Evolutionary conservation across 2,329 filamentous ascomycete species (phyloP).

Genomic region (Colletotrichum orbiculare): DNA sequence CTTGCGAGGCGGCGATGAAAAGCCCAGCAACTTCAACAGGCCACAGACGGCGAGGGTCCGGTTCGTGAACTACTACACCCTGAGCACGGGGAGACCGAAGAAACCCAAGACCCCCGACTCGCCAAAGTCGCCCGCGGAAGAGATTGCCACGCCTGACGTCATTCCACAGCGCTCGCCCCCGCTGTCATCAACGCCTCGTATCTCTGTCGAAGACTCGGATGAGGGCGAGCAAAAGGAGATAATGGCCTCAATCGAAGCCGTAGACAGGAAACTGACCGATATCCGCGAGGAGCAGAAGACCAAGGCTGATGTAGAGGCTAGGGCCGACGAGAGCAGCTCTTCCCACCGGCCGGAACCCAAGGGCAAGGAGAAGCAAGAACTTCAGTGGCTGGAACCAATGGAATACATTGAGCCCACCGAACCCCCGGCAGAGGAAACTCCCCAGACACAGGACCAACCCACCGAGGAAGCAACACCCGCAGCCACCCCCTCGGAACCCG

Average conservation of each 20-base stretch:
- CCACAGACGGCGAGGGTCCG: slow-evolving; percentile 67
- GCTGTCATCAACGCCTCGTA: slow-evolving; percentile 48
- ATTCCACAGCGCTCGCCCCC: slow-evolving; percentile 22
- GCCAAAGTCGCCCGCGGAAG: slow-evolving; percentile 26
- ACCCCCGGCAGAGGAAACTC: background rate
- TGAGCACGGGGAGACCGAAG: slow-evolving; percentile 80
- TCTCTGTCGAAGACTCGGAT: slow-evolving; percentile 58
- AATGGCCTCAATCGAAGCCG: slow-evolving; percentile 11
- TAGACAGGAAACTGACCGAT: slow-evolving; percentile 17
- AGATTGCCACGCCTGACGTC: slow-evolving; percentile 7
- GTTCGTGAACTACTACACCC: slow-evolving; percentile 91
- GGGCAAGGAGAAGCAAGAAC: slow-evolving; percentile 20
- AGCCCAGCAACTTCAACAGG: slow-evolving; percentile 39
- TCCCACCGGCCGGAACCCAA: slow-evolving; percentile 1
- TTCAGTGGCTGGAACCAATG: background rate
- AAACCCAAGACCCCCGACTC: slow-evolving; percentile 46
- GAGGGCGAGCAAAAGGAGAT: slow-evolving; percentile 42
- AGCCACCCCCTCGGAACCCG: slow-evolving; percentile 17
- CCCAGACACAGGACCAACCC: background rate
- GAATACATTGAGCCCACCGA: background rate
- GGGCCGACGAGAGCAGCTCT: background rate
- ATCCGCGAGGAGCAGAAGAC: slow-evolving; percentile 24
- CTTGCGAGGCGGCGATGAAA: slow-evolving; percentile 37
- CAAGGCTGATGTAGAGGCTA: background rate
- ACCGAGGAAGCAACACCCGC: background rate